These are phyloP conservation scores for Globomyces pollinis-pini DNA, from an alignment of 192 early-diverging fungal species.

Conservation along the genomic window DNA sequence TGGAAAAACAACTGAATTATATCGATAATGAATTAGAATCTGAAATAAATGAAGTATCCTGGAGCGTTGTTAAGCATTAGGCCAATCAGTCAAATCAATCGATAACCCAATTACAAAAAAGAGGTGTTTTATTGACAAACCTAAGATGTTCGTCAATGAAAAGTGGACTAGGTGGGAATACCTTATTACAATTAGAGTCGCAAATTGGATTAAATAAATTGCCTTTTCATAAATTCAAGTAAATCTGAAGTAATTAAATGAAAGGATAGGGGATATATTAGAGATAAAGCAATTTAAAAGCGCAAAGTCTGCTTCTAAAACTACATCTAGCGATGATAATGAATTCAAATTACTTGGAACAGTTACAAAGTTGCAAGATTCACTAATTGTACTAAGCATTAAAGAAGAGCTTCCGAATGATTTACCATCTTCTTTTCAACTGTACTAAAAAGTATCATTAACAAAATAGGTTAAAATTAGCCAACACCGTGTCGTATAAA, in stretches of 20 bases:
- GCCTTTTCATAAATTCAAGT: slow-evolving; percentile 1
- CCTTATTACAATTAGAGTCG: slow-evolving; percentile 10
- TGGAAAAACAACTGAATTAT: no score
- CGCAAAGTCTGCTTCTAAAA: not conserved
- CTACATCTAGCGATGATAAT: slow-evolving; percentile 23
- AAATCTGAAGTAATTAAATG: slow-evolving; percentile 48
- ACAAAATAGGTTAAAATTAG: no score
- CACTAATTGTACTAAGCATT: slow-evolving; percentile 39
- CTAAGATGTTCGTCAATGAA: slow-evolving; percentile 50
- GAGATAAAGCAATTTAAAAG: slow-evolving; percentile 21
- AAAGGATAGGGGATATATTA: slow-evolving; percentile 56
- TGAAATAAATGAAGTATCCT: no score
- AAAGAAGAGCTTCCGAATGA: slow-evolving; percentile 47
- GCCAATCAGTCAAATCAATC: no score
- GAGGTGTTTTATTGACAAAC: slow-evolving; percentile 45
- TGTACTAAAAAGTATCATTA: no score
- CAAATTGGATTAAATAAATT: not conserved
- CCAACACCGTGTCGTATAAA: slow-evolving; percentile 34
- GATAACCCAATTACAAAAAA: slow-evolving; percentile 61
- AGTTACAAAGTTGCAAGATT: slow-evolving; percentile 48
- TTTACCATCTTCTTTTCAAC: slow-evolving; percentile 28
- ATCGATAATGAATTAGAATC: no score
- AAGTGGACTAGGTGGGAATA: slow-evolving; percentile 57
- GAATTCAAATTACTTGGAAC: not conserved
- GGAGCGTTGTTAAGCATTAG: no score